Evolutionary conservation across 495 filamentous ascomycete genomes (phyloP).

Genomic region (Cenococcum geophilum): DNA sequence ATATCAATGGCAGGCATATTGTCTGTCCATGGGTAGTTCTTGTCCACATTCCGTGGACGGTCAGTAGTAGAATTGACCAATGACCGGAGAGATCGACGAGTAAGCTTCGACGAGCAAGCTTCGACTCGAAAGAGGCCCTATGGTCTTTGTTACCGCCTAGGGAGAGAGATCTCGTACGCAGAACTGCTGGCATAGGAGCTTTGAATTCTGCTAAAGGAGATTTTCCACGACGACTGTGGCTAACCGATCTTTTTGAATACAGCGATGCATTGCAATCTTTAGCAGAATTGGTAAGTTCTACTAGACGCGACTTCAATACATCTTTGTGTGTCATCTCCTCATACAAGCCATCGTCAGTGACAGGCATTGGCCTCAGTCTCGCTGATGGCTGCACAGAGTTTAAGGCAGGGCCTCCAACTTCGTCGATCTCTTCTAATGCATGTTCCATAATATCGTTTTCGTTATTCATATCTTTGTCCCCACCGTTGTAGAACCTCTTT

Average conservation of each 20-base stretch:
- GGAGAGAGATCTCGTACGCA: conserved; percentile 26
- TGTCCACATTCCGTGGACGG: conserved; percentile 39
- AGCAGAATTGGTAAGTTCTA: background rate
- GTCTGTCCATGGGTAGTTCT: conserved; percentile 39
- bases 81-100: conserved; percentile 18
- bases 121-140: conserved; percentile 16
- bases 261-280: background rate
- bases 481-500: conserved; percentile 14
- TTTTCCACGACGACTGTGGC: conserved; percentile 8
- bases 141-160: conserved; percentile 10
- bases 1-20: conserved; percentile 33
- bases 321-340: conserved; percentile 25
- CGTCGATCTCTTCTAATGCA: conserved; percentile 28
- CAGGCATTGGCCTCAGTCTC: conserved; percentile 25
- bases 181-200: conserved; percentile 17
- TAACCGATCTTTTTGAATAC: background rate
- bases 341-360: conserved; percentile 25
- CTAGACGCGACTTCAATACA: background rate
- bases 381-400: conserved; percentile 22
- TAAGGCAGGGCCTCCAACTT: conserved; percentile 23
- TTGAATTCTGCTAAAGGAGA: conserved; percentile 28
- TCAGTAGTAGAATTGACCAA: conserved; percentile 19
- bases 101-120: conserved; percentile 14
- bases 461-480: conserved; percentile 15
- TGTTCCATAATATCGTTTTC: conserved; percentile 30